phyloP scores from a whole-genome alignment of 2,329 filamentous ascomycete species.

The Elsinoe batatas region DNA sequence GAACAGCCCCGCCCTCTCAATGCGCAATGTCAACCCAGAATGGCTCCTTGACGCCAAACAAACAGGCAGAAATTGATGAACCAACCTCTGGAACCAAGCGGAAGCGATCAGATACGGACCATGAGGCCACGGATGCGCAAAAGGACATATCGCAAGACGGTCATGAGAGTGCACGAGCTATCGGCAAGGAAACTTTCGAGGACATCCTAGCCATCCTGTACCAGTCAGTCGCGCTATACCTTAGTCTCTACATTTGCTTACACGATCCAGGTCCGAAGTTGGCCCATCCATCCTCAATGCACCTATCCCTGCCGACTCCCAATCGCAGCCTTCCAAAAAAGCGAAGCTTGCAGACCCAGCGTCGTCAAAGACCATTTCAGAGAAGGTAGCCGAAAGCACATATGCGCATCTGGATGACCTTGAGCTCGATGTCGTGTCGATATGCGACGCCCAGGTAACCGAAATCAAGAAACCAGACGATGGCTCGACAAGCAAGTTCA shows the following conservation, averaged over 20 bases:
- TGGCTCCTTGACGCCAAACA: conserved; percentile 17
- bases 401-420: conserved; percentile 36
- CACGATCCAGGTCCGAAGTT: conserved; percentile 28
- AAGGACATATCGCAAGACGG: conserved; percentile 16
- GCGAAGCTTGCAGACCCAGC: conserved; percentile 31
- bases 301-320: conserved; percentile 25
- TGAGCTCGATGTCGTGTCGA: conserved; percentile 33
- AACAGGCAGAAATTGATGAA: not conserved
- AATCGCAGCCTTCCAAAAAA: conserved; percentile 29
- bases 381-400: conserved; percentile 28
- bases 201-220: conserved; percentile 35
- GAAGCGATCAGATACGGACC: conserved; percentile 33
- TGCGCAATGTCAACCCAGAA: conserved; percentile 16
- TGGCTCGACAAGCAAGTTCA: conserved; percentile 14
- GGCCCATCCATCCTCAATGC: conserved; percentile 37
- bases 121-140: conserved; percentile 17
- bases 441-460: conserved; percentile 30
- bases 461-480: conserved; percentile 22
- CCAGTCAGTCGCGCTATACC: conserved; percentile 24
- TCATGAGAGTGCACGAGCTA: not conserved
- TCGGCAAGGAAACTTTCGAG: conserved; percentile 23
- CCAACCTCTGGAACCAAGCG: conserved; percentile 30
- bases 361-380: conserved; percentile 29
- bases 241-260: conserved; percentile 12
- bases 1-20: not conserved